Evolutionary conservation across 345 rosid species (phyloP), one percentile per base, ranked within the genome.

Genomic region (Euclidium syriacum): DNA sequence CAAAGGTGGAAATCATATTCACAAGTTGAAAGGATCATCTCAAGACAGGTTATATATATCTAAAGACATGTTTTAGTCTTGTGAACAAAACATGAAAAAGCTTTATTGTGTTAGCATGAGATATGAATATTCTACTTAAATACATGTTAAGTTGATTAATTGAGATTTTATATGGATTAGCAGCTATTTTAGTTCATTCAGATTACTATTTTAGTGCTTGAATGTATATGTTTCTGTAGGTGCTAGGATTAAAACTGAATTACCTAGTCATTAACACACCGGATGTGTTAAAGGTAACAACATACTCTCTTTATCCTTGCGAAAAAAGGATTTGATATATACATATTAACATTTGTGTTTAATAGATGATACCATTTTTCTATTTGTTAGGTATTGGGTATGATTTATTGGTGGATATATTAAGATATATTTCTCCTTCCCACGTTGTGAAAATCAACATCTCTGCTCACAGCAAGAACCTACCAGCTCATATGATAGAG

Each of bases 201-300:
- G n/a, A n/a, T n/a, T n/a, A n/a, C n/a, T n/a, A n/a, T n/a, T n/a
- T n/a, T n/a, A n/a, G n/a, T n/a, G n/a, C n/a, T n/a, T n/a, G n/a
- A n/a, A n/a, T n/a, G n/a, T n/a, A n/a, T n/a, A n/a, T n/a, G n/a
- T n/a, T n/a, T n/a, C n/a, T n/a, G n/a, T n/a, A n/a, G n/a, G n/a
- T n/a, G n/a, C n/a, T n/a, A n/a, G n/a, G n/a, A n/a, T n/a, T n/a
- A 55, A 60, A 72, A 62, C 52, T 32, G 86, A 67, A 39, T 53
- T 87, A 72, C 99, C 87, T 90, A 48, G 79, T 94, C 65, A 81
- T 94, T 56, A 90, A 90, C 44, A 90, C 99, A 23, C 85, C 92
- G 99, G 99, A 61, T 94, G 99, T 97, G 96, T 94, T 58, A 94
- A 94, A 87, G 99, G 99, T 83, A 22, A 26, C 65, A 24, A n/a